A percentile compares a stretch with the other conserved stretches of the same genome.
These are phyloP conservation scores for Xylaria multiplex DNA, from an alignment of 2,329 filamentous ascomycete species.

Conservation along the genomic window DNA sequence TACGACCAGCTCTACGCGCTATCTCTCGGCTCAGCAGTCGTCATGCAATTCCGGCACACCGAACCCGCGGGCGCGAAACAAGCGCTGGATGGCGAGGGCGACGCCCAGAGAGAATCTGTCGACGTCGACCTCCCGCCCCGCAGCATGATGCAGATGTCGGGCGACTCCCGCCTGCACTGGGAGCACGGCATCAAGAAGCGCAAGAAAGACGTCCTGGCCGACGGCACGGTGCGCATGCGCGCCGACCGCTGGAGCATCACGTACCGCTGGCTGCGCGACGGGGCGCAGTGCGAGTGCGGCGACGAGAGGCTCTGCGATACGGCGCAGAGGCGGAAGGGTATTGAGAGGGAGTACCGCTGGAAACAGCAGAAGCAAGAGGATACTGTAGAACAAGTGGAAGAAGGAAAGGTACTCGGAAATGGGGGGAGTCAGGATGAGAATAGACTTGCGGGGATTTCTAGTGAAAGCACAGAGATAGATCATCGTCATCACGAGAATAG, in stretches of 20 bases:
- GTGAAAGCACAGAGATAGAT: background rate
- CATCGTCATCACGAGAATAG: slow-evolving; percentile 1
- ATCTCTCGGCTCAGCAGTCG: slow-evolving; percentile 40
- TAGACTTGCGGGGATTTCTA: background rate
- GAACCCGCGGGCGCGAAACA: slow-evolving; percentile 35
- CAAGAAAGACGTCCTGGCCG: slow-evolving; percentile 60
- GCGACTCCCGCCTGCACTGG: slow-evolving; percentile 63
- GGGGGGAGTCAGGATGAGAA: background rate
- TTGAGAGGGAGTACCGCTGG: slow-evolving; percentile 63
- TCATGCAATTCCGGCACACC: slow-evolving; percentile 42
- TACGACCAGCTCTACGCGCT: slow-evolving; percentile 49
- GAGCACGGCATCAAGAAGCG: slow-evolving; percentile 65
- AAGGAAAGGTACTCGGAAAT: background rate
- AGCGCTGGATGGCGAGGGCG: background rate
- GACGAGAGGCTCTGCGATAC: slow-evolving; percentile 62
- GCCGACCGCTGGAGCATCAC: slow-evolving; percentile 64
- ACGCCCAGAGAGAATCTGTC: slow-evolving; percentile 9
- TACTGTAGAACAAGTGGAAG: background rate
- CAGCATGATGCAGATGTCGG: slow-evolving; percentile 63
- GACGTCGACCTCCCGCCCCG: slow-evolving; percentile 59
- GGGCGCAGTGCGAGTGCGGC: slow-evolving; percentile 61
- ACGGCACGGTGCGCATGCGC: slow-evolving; percentile 57
- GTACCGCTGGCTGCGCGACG: slow-evolving; percentile 62
- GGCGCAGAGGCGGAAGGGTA: slow-evolving; percentile 56
- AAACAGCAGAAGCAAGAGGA: slow-evolving; percentile 43